Base-by-base conservation (phyloP, 202 grass and related monocot genomes). In the Zoysia matrella region DNA sequence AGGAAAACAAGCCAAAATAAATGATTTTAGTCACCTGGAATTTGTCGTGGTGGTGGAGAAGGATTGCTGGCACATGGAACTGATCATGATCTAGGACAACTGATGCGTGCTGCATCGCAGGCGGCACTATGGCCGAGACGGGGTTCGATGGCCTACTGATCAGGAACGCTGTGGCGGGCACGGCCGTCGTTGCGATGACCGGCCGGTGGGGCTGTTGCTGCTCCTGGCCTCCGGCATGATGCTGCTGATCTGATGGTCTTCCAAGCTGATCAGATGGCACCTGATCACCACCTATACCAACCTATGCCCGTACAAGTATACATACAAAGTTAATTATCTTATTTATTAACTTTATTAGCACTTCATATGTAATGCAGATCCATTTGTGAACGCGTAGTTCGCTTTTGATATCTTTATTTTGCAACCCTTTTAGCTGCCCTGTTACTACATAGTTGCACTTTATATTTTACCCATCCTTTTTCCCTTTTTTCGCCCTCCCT, bases 51-150 rank as follows among this genome's bases (percentile, higher is more conserved):
- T 89, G 71, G 80, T 97, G 92, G 11, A 92, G 88, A 47, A 97
- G 86, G 73, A 97, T 92, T 40, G 84, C 84, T 36, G 94, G 87
- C 55, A 87, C 83, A 68, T 93, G 92, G 78, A 90, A 95, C 15
- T 88, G 87, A 76, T 98, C 90, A 39, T 89, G 88, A 58, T 96
- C 91, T 1, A 96, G 91, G 68, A 94, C 89, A 40, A 91, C 84
- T 9, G 95, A 88, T 0, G 90, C 42, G 11, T 91, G 90, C 64
- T 93, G 95, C 55, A 93, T 56, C 1, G 76, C 66, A 58, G 86
- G 30, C 30, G 30, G 30, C 30, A 36, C 30, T 36, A 36, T 36
- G 30, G 30, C 30, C 30, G 30, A 36, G 51, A 94, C 80, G 30
- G 91, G 80, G 79, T 90, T 90, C 10, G 87, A 76, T 36, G 87